Evolutionary conservation across 2,329 filamentous ascomycete genomes (phyloP).

Genomic region (Calonectria multiphialidica): DNA sequence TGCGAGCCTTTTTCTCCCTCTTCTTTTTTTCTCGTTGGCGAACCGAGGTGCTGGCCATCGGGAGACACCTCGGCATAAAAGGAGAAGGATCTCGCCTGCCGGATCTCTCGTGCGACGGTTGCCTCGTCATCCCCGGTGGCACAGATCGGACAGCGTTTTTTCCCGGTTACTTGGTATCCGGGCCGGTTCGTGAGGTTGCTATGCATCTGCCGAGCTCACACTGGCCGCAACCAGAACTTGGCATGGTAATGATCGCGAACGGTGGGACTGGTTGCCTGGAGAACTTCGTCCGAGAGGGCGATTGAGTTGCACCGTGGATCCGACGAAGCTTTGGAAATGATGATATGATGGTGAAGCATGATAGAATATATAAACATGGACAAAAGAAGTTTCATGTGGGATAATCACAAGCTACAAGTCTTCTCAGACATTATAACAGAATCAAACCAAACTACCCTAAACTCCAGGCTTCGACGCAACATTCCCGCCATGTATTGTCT

Average conservation of each 20-base stretch:
- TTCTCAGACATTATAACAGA: neutral
- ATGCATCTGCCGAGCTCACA: neutral
- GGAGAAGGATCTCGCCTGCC: neutral
- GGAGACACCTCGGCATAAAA: neutral
- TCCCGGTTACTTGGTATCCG: neutral
- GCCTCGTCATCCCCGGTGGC: slow-evolving; percentile 10
- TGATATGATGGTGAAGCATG: neutral
- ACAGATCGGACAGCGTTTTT: neutral
- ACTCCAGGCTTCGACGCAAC: neutral
- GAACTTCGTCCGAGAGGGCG: neutral
- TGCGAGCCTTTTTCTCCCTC: neutral
- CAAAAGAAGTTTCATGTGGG: neutral
- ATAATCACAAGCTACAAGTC: neutral
- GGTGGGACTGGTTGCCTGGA: slow-evolving; percentile 14
- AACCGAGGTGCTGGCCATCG: neutral
- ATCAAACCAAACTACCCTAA: neutral
- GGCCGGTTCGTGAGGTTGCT: neutral
- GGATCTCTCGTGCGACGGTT: slow-evolving; percentile 7
- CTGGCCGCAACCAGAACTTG: slow-evolving; percentile 8
- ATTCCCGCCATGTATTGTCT: slow-evolving; percentile 2
- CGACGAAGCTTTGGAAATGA: neutral
- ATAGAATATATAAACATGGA: neutral
- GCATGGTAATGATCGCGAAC: slow-evolving; percentile 17
- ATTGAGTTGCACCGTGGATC: neutral
- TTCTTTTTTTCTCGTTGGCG: neutral